Evolutionary conservation across 2,329 filamentous ascomycete genomes (phyloP).

Genomic region (Ceratocystis huliohia): DNA sequence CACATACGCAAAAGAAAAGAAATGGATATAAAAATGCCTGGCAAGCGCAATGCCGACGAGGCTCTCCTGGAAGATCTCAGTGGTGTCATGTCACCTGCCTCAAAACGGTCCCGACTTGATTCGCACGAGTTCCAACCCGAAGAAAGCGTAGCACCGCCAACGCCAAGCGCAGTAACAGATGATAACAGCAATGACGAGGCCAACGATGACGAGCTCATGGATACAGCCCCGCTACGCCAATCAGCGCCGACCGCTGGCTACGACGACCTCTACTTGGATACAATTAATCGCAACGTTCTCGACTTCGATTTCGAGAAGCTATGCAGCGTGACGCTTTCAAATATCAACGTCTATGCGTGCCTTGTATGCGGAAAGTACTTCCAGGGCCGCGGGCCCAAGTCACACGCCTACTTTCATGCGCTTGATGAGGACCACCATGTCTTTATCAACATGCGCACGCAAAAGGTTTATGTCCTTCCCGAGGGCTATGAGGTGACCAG

Average conservation of each 20-base stretch:
- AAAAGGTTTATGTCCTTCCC: conserved; percentile 81
- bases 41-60: conserved; percentile 48
- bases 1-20: neutral
- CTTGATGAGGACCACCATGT: conserved; percentile 93
- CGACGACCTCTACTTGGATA: conserved; percentile 92
- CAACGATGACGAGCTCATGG: conserved; percentile 30
- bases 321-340: conserved; percentile 87
- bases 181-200: conserved; percentile 32
- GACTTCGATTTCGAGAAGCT: conserved; percentile 99
- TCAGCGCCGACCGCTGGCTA: conserved; percentile 74
- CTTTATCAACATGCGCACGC: conserved; percentile 92
- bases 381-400: conserved; percentile 84
- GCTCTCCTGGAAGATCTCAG: conserved; percentile 42
- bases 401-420: conserved; percentile 93
- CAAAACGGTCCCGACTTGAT: conserved; percentile 43
- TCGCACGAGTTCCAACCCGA: conserved; percentile 25
- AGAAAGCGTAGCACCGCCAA: conserved; percentile 21
- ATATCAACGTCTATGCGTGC: conserved; percentile 98
- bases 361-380: conserved; percentile 97
- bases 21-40: conserved; percentile 1
- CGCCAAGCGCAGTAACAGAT: conserved; percentile 15
- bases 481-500: conserved; percentile 95
- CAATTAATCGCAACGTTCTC: conserved; percentile 79
- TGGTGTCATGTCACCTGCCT: conserved; percentile 43
- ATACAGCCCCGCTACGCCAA: conserved; percentile 50